Base-by-base conservation (phyloP, 805 yeast species). In the Metschnikowia continentalis region DNA sequence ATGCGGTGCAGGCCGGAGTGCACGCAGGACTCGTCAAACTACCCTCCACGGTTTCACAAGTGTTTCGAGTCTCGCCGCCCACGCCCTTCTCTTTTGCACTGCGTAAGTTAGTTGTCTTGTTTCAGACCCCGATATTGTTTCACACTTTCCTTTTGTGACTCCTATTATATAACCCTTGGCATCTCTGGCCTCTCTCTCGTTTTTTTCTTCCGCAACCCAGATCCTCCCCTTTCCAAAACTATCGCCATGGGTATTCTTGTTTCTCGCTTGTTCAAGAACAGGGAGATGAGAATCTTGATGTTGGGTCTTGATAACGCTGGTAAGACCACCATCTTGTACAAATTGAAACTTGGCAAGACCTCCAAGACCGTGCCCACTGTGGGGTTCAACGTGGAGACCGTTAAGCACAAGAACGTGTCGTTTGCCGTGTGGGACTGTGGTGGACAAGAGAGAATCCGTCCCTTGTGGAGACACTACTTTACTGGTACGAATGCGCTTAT, bases 371-470 rank as follows among this genome's bases (percentile, higher is more conserved):
- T 90, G 5, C 97, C 97, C 20, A 91, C 96, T 0, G 96, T 90
- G 20, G 97, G 97, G 2, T 91, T 91, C 74, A 91, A 91, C 69
- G 94, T 88, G 45, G 96, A 88, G 68, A 86, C 92, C 3, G 88
- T 88, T 55, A 82, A 86, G 51, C 88, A 85, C 69, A 86, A 84
- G 66, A 87, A 87, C 67, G 84, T 88, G 52, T 83, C 87, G 50
- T 87, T 88, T 72, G 89, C 90, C 54, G 90, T 88, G 65, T 88
- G 96, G 96, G 96, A 88, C 69, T 94, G 94, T 54, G 97, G 97
- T 71, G 97, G 97, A 66, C 97, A 90, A 74, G 95, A 88, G 62
- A 77, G 95, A 68, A 81, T 90, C 59, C 81, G 97, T 64, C 96
- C 95, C 0, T 76, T 91, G 52, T 91, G 98, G 97, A 83, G 97